phyloP scores from a whole-genome alignment of 345 rosid species.

The Syzygium oleosum region DNA sequence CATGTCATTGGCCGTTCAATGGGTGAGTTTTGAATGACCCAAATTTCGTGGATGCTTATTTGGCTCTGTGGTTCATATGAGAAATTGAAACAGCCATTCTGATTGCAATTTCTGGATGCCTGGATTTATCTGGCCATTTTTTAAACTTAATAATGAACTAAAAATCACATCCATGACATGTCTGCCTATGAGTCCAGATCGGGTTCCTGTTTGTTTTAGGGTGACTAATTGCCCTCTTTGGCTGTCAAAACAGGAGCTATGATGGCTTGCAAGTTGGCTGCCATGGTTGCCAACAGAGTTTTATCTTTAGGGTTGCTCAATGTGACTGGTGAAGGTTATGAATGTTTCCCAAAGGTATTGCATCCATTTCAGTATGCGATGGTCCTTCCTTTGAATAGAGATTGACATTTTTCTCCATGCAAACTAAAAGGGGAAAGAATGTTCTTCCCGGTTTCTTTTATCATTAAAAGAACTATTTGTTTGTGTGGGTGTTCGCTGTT shows the following conservation, averaged over 20 bases:
- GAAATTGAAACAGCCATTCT: not conserved
- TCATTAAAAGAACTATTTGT: too few relatives aligned
- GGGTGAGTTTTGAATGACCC: slow-evolving; percentile 40
- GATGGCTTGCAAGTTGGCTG: slow-evolving; percentile 92
- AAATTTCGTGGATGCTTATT: not conserved
- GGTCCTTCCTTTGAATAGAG: not conserved
- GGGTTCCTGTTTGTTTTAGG: not conserved
- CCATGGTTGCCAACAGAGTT: slow-evolving; percentile 73
- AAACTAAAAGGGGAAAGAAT: not conserved
- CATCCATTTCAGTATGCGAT: not conserved
- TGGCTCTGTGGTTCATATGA: not conserved
- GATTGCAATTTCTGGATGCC: not conserved
- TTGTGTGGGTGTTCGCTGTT: not conserved
- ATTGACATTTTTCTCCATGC: not conserved
- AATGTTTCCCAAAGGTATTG: slow-evolving; percentile 87
- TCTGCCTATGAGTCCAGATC: not conserved
- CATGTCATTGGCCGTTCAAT: slow-evolving; percentile 92
- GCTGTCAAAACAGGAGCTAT: slow-evolving; percentile 61
- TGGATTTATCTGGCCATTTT: not conserved
- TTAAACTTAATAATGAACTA: not conserved
- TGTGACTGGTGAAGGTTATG: slow-evolving; percentile 94
- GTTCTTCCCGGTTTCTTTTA: too few relatives aligned
- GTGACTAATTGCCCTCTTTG: not conserved
- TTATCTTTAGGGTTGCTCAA: slow-evolving; percentile 79
- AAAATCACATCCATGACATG: not conserved